Evolutionary conservation across 495 filamentous ascomycete species (phyloP), one percentile per base, ranked within the genome.

Genomic region (Darksidea phi): DNA sequence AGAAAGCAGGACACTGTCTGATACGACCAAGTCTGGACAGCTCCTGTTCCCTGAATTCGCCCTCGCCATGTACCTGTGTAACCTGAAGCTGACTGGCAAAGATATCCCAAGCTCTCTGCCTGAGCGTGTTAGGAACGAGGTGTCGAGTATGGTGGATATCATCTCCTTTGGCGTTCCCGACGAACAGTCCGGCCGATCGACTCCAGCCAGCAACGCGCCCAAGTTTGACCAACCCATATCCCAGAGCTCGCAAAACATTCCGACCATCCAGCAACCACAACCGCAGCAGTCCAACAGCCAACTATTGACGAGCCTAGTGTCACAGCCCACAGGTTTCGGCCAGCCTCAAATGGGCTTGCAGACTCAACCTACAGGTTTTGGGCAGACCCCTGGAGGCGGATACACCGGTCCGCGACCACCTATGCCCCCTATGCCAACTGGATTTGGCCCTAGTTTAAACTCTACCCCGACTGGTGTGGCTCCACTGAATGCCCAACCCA

Each of bases 141-240:
- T 99, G 26, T 97, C 93, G 10, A 95, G 95, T 70, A 97, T 99
- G 94, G 95, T 99, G 34, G 95, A 99, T 70, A 97, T 97, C 43
- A 99, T 99, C 64, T 96, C 93, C 18, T 97, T 97, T 72, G 89
- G 89, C 58, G 84, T 97, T 18, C 84, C 85, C 0, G 95, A 98
- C 66, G 88, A 92, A 15, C 79, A 75, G 17, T 82, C 86, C 60
- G 74, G 76, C 12, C 68, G 78, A 34, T 70, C 78, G 10, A 48
- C 62, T 17, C 70, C 75, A 6, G 75, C 75, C 57, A 86, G 79
- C 36, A 96, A 94, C 75, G 85, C 84, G 24, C 89, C 93, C 8
- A 90, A 85, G 61, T 96, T 97, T 71, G 86, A 84, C 72, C 74
- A 81, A 25, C 78, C 83, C 48, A 66, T 81, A 25, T 74, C 83